Conservation (phyloP, 495 filamentous ascomycete genomes). For the Xylaria curta region DNA sequence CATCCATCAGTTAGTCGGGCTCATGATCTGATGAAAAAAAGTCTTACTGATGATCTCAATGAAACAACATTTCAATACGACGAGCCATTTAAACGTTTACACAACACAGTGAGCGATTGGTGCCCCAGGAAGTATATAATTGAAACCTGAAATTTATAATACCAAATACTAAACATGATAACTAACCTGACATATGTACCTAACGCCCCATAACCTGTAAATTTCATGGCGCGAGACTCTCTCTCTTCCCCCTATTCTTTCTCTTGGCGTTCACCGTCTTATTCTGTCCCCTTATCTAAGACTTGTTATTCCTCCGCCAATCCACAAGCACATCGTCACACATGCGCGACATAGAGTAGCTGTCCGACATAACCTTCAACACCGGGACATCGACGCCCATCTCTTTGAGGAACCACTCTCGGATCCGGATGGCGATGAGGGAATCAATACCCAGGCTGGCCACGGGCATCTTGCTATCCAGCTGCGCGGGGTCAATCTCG, state of each 20-base stretch:
- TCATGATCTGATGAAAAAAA: too few species aligned
- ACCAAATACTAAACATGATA: too few species aligned
- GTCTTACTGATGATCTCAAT: too few species aligned
- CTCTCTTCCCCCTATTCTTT: not conserved
- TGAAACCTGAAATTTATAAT: not conserved
- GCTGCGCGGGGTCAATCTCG: not conserved
- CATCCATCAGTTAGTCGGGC: too few species aligned
- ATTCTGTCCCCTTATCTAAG: not conserved
- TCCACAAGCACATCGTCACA: not conserved
- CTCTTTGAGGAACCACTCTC: constrained; percentile 43
- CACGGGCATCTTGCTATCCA: not conserved
- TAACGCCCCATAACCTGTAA: not conserved
- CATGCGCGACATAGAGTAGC: constrained; percentile 1
- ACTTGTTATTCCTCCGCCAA: not conserved
- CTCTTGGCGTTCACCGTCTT: not conserved
- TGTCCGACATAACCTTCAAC: constrained; percentile 29
- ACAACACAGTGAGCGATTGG: too few species aligned
- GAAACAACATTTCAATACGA: too few species aligned
- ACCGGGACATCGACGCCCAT: constrained; percentile 33
- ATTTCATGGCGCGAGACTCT: too few species aligned
- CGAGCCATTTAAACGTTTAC: too few species aligned
- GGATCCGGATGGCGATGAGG: constrained; percentile 42
- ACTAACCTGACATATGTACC: not conserved
- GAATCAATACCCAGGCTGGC: constrained; percentile 41
- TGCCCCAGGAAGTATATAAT: not conserved